Percentiles rank a stretch among this genome's conserved stretches.
Evolutionary conservation across 495 filamentous ascomycete species (phyloP).

Genomic region (Aspergillus campestris): DNA sequence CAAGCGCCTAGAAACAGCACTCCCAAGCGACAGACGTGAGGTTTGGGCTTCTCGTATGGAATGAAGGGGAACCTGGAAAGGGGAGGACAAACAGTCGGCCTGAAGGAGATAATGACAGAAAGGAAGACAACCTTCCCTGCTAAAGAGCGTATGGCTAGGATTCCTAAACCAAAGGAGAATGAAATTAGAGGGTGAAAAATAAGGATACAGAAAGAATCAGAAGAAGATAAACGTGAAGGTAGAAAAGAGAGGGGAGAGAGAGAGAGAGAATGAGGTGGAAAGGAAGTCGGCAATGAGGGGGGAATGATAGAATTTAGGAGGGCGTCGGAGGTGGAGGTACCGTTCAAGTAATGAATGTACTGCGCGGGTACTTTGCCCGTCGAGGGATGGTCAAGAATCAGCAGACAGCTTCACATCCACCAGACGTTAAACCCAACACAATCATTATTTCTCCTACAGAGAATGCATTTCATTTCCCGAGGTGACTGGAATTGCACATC

Average conservation of each 20-base stretch:
- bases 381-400: too few relatives aligned
- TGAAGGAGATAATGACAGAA: slow-evolving; percentile 8
- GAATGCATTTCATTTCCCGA: too few relatives aligned
- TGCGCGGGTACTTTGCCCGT: too few relatives aligned
- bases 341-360: too few relatives aligned
- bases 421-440: too few relatives aligned
- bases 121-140: slow-evolving; percentile 1
- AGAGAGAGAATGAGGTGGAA: slow-evolving; percentile 1
- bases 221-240: too few relatives aligned
- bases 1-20: slow-evolving; percentile 8
- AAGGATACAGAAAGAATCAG: too few relatives aligned
- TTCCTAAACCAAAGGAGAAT: too few relatives aligned
- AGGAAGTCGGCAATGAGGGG: neutral
- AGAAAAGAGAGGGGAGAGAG: neutral
- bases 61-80: slow-evolving; percentile 12
- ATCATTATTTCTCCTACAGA: too few relatives aligned
- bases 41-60: slow-evolving; percentile 6
- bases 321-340: neutral
- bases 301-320: slow-evolving; percentile 1
- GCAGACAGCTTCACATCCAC: too few relatives aligned
- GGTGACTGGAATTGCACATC: too few relatives aligned
- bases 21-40: slow-evolving; percentile 3
- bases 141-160: slow-evolving; percentile 9
- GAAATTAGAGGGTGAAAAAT: too few relatives aligned
- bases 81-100: neutral